Evolutionary conservation across 2,329 filamentous ascomycete genomes (phyloP), one percentile per base, ranked within the genome.

Genomic region (Colletotrichum graminicola): DNA sequence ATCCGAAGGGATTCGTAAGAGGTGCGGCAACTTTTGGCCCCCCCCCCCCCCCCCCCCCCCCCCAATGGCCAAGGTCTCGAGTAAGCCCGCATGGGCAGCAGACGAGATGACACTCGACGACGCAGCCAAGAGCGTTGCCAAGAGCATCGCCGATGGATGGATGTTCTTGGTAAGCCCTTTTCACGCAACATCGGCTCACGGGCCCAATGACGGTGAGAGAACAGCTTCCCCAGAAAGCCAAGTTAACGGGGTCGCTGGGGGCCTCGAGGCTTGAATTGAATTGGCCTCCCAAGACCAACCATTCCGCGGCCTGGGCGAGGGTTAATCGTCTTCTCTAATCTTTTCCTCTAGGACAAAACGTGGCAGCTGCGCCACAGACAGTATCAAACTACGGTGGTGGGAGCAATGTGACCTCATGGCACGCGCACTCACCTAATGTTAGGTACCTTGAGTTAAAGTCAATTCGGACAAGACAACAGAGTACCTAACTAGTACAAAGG

Each of bases 91-190:
- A 12, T 39, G 12, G 21, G 21, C n/a, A 51, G 21, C 41, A n/a
- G 36, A 34, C 51, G 16, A 65, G 21, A 47, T 18, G 51, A 32
- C 65, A 49, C 45, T 60, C 59, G 36, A 43, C 39, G 47, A 55
- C 52, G 59, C 45, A 71, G 65, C 68, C 65, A 64, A 69, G 59
- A 71, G 51, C 26, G 11, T 11, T 18, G 43, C 21, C 43, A 21
- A 43, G 16, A 21, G 39, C 39, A 7, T 21, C 14, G 18, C 36
- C 59, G 47, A 64, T 49, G 59, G 59, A 71, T 16, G 47, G 47
- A 32, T 16, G 66, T 54, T 63, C 59, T 72, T 69, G 65, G 69
- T 69, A 64, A 68, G 54, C 47, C 60, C 66, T 69, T 61, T 41
- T 62, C 39, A 21, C 5, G 29, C 39, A n/a, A 29, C 36, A 47